These are phyloP conservation scores for Colletotrichum sansevieriae DNA, from an alignment of 2,329 filamentous ascomycete species.

Conservation along the genomic window DNA sequence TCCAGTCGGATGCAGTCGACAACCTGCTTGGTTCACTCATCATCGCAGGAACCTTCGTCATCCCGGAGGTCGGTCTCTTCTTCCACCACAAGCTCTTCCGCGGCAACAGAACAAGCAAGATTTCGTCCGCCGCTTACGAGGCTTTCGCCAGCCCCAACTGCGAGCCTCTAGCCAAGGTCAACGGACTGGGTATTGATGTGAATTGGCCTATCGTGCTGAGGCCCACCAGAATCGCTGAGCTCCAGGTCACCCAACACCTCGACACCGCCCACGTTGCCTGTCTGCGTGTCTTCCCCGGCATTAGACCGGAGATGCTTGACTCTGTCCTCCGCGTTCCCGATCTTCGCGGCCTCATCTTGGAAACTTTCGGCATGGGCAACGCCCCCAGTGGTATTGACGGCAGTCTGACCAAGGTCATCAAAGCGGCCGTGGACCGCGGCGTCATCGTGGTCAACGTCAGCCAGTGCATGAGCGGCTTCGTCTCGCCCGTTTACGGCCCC, in stretches of 20 bases:
- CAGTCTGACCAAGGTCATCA: conserved; percentile 81
- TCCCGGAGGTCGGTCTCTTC: conserved; percentile 93
- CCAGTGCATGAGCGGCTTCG: conserved; percentile 85
- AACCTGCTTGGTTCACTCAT: conserved; percentile 91
- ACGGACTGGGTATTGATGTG: conserved; percentile 83
- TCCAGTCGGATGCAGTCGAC: conserved; percentile 92
- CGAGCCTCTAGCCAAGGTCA: conserved; percentile 83
- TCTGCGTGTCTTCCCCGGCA: conserved; percentile 90
- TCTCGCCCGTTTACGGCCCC: conserved; percentile 82
- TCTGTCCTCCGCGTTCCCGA: conserved; percentile 83
- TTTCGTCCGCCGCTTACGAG: conserved; percentile 86
- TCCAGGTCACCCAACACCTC: conserved; percentile 79
- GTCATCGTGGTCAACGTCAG: conserved; percentile 92
- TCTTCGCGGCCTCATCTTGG: conserved; percentile 84
- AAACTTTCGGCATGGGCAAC: conserved; percentile 95
- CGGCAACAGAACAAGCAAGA: conserved; percentile 89
- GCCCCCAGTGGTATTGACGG: conserved; percentile 86
- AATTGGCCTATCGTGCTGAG: conserved; percentile 83
- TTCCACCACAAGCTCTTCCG: conserved; percentile 93
- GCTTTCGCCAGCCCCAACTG: conserved; percentile 92
- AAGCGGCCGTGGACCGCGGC: conserved; percentile 81
- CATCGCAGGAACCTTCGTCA: conserved; percentile 91
- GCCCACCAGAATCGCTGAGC: conserved; percentile 79
- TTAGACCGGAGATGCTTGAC: conserved; percentile 93
- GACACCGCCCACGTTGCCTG: conserved; percentile 92